Conservation (phyloP, 2,329 filamentous ascomycete species). For the Colletotrichum endophyticum region DNA sequence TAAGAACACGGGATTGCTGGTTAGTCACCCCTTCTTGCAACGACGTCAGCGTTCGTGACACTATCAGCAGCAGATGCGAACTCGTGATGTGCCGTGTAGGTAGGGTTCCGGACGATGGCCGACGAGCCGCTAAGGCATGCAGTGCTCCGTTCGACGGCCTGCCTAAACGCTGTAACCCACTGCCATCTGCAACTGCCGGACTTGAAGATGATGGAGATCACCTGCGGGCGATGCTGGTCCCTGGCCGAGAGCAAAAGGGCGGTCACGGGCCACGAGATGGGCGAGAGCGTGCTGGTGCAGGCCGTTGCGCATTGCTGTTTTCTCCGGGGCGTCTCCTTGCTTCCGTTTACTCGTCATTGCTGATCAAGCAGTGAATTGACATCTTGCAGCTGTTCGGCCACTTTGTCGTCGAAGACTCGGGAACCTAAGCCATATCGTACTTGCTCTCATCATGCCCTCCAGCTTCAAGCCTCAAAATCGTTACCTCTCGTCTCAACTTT, state of each 20-base stretch:
- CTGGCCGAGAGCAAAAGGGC: not conserved
- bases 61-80: not conserved
- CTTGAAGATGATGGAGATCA: not conserved
- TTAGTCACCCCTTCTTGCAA: not conserved
- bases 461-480: not conserved
- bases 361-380: not conserved
- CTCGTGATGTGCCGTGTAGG: not conserved
- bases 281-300: not conserved
- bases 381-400: not conserved
- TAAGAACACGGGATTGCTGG: not conserved
- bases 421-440: not conserved
- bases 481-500: not conserved
- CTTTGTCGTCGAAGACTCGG: not conserved
- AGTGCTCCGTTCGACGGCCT: not conserved
- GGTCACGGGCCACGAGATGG: not conserved
- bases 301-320: not conserved
- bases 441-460: not conserved
- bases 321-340: not conserved
- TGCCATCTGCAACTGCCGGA: conserved; percentile 2
- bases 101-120: not conserved
- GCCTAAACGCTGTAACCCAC: not conserved
- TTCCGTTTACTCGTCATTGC: not conserved
- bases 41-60: not conserved
- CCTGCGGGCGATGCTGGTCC: conserved; percentile 7
- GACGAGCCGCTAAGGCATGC: not conserved